Evolutionary conservation across 2,329 filamentous ascomycete genomes (phyloP).

Genomic region (Curvularia lunata): DNA sequence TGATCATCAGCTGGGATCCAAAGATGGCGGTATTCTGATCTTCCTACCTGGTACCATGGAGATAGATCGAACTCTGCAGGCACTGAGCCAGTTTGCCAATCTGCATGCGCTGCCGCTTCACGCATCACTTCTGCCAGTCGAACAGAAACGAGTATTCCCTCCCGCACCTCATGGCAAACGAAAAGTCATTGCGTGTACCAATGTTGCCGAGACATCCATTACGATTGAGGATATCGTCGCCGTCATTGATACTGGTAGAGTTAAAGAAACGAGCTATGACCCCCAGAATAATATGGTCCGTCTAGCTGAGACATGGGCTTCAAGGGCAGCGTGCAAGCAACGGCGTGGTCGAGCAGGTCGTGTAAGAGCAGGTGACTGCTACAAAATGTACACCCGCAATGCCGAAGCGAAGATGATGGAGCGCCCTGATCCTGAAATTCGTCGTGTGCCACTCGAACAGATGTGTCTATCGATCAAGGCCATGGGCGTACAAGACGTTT

Average conservation of each 20-base stretch:
- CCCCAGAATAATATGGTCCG: slow-evolving; percentile 91
- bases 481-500: slow-evolving; percentile 87
- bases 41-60: slow-evolving; percentile 93
- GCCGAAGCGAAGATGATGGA: slow-evolving; percentile 85
- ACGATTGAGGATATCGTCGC: slow-evolving; percentile 97
- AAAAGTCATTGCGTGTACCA: slow-evolving; percentile 93
- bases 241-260: slow-evolving; percentile 91
- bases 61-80: slow-evolving; percentile 79
- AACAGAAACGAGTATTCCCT: slow-evolving; percentile 87
- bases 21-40: slow-evolving; percentile 88
- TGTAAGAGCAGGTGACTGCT: slow-evolving; percentile 89
- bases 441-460: slow-evolving; percentile 90
- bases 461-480: slow-evolving; percentile 92
- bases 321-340: slow-evolving; percentile 91
- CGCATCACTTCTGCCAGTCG: slow-evolving; percentile 84
- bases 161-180: slow-evolving; percentile 77
- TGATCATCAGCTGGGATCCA: slow-evolving; percentile 73
- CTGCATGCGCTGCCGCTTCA: slow-evolving; percentile 87
- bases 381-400: slow-evolving; percentile 90
- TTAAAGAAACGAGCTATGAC: slow-evolving; percentile 97
- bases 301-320: slow-evolving; percentile 94
- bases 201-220: slow-evolving; percentile 97
- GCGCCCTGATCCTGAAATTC: slow-evolving; percentile 90
- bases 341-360: slow-evolving; percentile 90
- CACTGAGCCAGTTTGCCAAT: slow-evolving; percentile 67